These are phyloP conservation scores for Pyropia haitanensis DNA, from an alignment of 23 red algal genomes.

Conservation along the genomic window DNA sequence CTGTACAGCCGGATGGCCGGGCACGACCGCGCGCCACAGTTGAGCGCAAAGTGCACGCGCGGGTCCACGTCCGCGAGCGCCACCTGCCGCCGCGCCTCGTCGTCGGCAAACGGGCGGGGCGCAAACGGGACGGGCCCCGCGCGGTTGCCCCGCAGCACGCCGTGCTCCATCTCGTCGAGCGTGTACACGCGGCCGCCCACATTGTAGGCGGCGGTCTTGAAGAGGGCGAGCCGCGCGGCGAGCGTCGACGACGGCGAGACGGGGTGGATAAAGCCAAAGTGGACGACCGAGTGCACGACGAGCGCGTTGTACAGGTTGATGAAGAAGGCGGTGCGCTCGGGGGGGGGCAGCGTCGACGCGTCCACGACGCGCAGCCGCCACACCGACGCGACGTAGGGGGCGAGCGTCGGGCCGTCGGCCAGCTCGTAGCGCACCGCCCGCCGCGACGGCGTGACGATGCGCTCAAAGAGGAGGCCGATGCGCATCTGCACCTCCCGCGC, in stretches of 20 bases:
- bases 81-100: constrained; percentile 27
- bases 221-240: constrained; percentile 50
- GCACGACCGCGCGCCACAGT: constrained; percentile 79
- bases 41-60: constrained; percentile 82
- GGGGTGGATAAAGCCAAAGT: constrained; percentile 14
- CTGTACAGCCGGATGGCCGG: constrained; percentile 71
- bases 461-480: too few relatives aligned
- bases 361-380: constrained; percentile 57
- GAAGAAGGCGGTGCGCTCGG: constrained; percentile 70
- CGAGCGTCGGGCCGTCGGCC: constrained; percentile 7
- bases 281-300: constrained; percentile 58
- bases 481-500: too few relatives aligned
- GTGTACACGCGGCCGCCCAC: constrained; percentile 75
- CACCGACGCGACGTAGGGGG: constrained; percentile 23
- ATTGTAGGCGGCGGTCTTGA: constrained; percentile 48
- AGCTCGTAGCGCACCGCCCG: not conserved
- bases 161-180: constrained; percentile 79
- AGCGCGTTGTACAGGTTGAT: constrained; percentile 85
- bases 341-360: constrained; percentile 13
- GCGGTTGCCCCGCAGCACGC: constrained; percentile 63
- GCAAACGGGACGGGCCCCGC: constrained; percentile 60
- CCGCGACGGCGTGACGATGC: too few relatives aligned
- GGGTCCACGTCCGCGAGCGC: constrained; percentile 34
- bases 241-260: constrained; percentile 13
- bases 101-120: constrained; percentile 25